These are phyloP conservation scores for Effrenium voratum DNA, from an alignment of 73 alveolate species.

Conservation along the genomic window DNA sequence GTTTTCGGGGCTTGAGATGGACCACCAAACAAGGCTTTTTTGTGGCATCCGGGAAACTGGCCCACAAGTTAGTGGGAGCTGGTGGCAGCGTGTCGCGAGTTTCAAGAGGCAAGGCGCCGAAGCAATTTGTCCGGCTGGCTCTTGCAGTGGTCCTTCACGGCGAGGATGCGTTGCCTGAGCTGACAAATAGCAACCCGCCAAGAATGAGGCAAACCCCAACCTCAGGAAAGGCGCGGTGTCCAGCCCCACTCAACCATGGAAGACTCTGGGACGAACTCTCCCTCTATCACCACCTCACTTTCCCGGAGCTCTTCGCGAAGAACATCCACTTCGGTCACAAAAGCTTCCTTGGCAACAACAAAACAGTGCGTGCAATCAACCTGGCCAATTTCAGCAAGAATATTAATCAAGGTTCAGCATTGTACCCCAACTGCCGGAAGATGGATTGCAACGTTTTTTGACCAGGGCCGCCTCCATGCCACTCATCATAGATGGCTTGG, in stretches of 20 bases:
- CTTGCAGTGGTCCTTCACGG: slow-evolving; percentile 57
- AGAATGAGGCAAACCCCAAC: too few relatives aligned
- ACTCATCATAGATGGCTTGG: not conserved
- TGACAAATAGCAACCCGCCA: not conserved
- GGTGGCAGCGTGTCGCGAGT: not conserved
- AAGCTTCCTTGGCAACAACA: slow-evolving; percentile 15
- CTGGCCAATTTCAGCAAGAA: not conserved
- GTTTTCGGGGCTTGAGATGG: not conserved
- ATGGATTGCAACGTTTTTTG: not conserved
- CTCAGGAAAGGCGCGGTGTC: not conserved
- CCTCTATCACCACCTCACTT: slow-evolving; percentile 7
- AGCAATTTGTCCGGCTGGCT: slow-evolving; percentile 14
- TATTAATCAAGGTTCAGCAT: not conserved
- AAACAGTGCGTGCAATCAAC: not conserved
- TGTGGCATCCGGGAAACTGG: not conserved
- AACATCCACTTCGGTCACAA: slow-evolving; percentile 22
- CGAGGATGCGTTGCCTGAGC: slow-evolving; percentile 12
- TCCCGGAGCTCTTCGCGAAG: slow-evolving; percentile 4
- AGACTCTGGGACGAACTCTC: not conserved
- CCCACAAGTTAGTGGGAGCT: not conserved
- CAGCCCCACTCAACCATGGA: not conserved
- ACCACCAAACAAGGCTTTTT: not conserved
- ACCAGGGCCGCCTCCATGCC: not conserved
- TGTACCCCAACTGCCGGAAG: not conserved
- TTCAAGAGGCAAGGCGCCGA: not conserved